phyloP scores from a whole-genome alignment of 1,284 basidiomycete genomes.

The Sphagnurus paluster region DNA sequence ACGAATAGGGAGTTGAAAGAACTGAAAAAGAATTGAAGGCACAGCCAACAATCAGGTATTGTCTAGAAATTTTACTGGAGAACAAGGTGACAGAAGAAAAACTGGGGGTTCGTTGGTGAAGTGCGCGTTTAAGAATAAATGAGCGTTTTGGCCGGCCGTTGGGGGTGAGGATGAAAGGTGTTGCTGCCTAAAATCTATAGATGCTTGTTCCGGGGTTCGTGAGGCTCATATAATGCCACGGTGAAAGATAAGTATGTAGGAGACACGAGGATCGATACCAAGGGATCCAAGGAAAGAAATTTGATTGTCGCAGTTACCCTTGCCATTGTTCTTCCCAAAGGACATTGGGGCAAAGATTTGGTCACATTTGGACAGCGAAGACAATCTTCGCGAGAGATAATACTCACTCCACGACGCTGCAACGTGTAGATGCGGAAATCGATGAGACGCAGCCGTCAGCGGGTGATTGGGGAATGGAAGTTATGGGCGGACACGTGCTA shows the following conservation, averaged over 20 bases:
- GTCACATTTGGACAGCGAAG: no score
- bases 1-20: slow-evolving; percentile 21
- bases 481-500: no score
- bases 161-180: slow-evolving; percentile 20
- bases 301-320: not conserved
- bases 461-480: no score
- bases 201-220: slow-evolving; percentile 1
- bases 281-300: not conserved
- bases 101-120: slow-evolving; percentile 12
- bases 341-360: not conserved
- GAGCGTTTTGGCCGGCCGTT: slow-evolving; percentile 22
- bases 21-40: slow-evolving; percentile 21
- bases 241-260: no score
- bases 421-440: not conserved
- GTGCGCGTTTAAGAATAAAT: slow-evolving; percentile 5
- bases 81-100: slow-evolving; percentile 15
- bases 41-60: no score
- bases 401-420: not conserved
- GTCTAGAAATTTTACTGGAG: no score
- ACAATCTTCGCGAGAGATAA: no score
- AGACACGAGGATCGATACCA: slow-evolving; percentile 17
- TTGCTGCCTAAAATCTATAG: slow-evolving; percentile 8
- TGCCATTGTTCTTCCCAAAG: slow-evolving; percentile 12
- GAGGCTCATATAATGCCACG: no score
- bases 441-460: no score